Evolutionary conservation across 352 stramenopile genomes (phyloP).

Genomic region (Phytophthora vignae): DNA sequence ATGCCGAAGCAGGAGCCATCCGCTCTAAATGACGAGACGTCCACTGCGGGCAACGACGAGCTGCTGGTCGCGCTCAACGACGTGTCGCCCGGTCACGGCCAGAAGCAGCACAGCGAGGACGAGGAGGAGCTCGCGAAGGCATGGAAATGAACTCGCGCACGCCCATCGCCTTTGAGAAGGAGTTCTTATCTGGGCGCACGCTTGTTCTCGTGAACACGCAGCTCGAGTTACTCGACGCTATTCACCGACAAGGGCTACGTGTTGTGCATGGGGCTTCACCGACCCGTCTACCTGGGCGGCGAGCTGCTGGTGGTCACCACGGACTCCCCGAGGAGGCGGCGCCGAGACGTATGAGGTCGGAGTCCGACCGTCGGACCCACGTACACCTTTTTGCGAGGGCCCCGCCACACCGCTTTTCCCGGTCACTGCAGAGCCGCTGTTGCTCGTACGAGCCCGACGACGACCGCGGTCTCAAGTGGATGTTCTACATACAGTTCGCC

Average conservation of each 20-base stretch:
- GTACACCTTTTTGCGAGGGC: too few species aligned
- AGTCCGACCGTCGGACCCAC: too few species aligned
- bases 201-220: conserved; percentile 85
- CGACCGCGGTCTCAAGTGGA: too few species aligned
- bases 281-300: too few species aligned
- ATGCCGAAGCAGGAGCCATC: conserved; percentile 16
- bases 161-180: conserved; percentile 86
- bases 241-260: conserved; percentile 72
- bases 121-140: conserved; percentile 2
- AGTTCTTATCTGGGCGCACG: conserved; percentile 81
- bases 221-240: conserved; percentile 60
- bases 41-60: conserved; percentile 34
- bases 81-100: background rate
- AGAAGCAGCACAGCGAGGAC: conserved; percentile 5
- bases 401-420: accelerated
- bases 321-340: too few species aligned
- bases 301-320: too few species aligned
- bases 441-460: too few species aligned
- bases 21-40: conserved; percentile 27
- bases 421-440: too few species aligned
- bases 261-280: conserved; percentile 47
- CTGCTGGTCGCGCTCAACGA: background rate
- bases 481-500: too few species aligned
- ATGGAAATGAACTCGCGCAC: conserved; percentile 67
- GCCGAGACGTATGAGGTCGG: too few species aligned